Evolutionary conservation across 2,329 filamentous ascomycete genomes (phyloP), one percentile per base, ranked within the genome.

Genomic region (Epichloe elymi): DNA sequence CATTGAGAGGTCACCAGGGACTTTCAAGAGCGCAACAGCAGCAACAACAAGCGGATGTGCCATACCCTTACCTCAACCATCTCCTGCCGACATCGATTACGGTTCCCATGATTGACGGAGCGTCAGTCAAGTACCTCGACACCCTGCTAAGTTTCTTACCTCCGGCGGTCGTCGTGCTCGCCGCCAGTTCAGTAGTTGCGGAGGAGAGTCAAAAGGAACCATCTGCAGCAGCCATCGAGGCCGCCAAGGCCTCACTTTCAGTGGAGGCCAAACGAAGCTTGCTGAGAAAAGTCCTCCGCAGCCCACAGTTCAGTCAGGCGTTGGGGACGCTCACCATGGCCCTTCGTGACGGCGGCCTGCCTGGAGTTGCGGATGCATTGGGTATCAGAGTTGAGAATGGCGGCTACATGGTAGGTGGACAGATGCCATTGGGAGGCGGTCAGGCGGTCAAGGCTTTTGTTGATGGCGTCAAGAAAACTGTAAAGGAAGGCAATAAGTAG

Each of bases 381-480:
- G 79, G 82, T 6, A 79, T 97, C 53, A 80, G 82, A 58, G 80
- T 98, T 19, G 78, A 85, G 61, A 88, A 95, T 63, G 85, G 85
- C n/a, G 91, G 91, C 3, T 85, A 86, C 56, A 76, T 95, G 61
- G 77, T 76, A 55, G 82, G 86, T 51, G 84, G 87, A 5, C 85
- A 80, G 48, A 83, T 96, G 72, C 90, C 91, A 2, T 68, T 96
- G 44, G 91, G 90, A 42, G 90, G 90, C 49, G 87, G 86, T 5
- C 85, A 93, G 59, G 91, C 91, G 12, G 83, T 98, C 2, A 85
- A 94, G 70, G 87, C 86, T 3, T 98, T 98, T 67, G 76, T 98
- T 20, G 80, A 94, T 51, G 93, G 91, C 3, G 83, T 96, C 46
- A 93, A 86, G 75, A 84, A 80, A 70, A 83, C 80, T 5, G 85